A percentile compares a stretch with the other conserved stretches of the same genome.
Evolutionary conservation across 345 rosid species (phyloP).

Genomic region (Aurinia saxatilis): DNA sequence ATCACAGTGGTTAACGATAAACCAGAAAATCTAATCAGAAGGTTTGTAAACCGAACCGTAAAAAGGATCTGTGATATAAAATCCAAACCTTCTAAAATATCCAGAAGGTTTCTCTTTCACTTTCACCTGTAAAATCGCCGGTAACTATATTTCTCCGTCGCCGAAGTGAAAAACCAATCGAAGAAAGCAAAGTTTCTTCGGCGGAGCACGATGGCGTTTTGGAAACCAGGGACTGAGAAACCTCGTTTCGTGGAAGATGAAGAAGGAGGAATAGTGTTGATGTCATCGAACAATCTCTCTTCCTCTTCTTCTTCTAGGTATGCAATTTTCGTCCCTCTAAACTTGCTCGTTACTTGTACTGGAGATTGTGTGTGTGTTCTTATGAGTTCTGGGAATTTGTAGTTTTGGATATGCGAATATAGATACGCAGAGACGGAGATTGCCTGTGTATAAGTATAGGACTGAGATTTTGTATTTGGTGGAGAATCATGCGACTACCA

Average conservation of each 20-base stretch:
- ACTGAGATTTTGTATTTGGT: constrained; percentile 75
- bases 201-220: constrained; percentile 53
- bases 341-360: too few species aligned
- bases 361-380: too few species aligned
- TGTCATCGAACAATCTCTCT: constrained; percentile 40
- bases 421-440: constrained; percentile 84
- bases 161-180: not conserved
- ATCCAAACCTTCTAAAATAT: not conserved
- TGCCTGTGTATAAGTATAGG: constrained; percentile 48
- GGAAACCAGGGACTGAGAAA: constrained; percentile 92
- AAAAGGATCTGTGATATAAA: too few species aligned
- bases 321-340: too few species aligned
- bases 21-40: too few species aligned
- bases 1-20: too few species aligned
- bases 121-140: not conserved
- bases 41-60: too few species aligned
- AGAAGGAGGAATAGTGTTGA: constrained; percentile 83
- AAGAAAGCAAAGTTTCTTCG: not conserved
- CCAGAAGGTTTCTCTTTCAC: not conserved
- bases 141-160: not conserved
- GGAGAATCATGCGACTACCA: constrained; percentile 86
- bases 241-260: constrained; percentile 83
- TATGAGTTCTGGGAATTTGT: constrained; percentile 36
- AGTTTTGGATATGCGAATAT: constrained; percentile 65
- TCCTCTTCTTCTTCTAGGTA: constrained; percentile 17